Base-by-base conservation (phyloP, 495 filamentous ascomycete species). In the Sordaria brevicollis region DNA sequence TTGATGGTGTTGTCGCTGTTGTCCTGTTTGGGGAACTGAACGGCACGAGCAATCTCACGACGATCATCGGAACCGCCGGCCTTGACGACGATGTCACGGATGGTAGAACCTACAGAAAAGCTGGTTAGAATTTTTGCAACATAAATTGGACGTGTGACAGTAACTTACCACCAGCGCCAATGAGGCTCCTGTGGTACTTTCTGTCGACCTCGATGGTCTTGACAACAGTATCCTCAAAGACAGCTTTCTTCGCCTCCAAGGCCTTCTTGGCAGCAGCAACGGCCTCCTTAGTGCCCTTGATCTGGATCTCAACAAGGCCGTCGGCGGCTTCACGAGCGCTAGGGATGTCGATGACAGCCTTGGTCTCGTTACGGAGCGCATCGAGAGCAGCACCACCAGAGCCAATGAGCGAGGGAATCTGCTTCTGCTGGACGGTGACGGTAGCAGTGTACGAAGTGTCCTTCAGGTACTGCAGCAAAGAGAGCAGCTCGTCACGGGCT, bases 311-410 rank as follows among this genome's bases (percentile, higher is more conserved):
- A 19, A 94, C 91, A 36, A 88, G 83, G 21, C 86, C 80, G 70
- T 92, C 89, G 17, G 85, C 82, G 5, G 85, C 81, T 41, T 88
- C 86, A 21, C 86, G 81, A 34, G 81, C 82, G 65, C 89, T 87
- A 5, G 94, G 96, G 66, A 99, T 91, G 78, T 97, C 93, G 70
- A 99, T 94, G 79, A 90, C 89, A 38, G 92, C 92, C 25, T 91
- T 92, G 43, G 92, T 95, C 37, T 85, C 83, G 49, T 92, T 87
- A 37, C 95, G 90, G 70, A 98, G 85, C 76, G 91, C 89, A 75
- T 97, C 94, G 88, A 98, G 91, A 73, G 91, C 94, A 71, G 89
- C 89, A 71, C 93, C 93, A 67, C 93, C 90, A 72, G 93, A 89
- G 21, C 93, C 94, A 77, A 98, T 97, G 74, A 99, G 80, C 0